Base-by-base conservation (phyloP, 495 filamentous ascomycete species). In the Neurospora sp. region DNA sequence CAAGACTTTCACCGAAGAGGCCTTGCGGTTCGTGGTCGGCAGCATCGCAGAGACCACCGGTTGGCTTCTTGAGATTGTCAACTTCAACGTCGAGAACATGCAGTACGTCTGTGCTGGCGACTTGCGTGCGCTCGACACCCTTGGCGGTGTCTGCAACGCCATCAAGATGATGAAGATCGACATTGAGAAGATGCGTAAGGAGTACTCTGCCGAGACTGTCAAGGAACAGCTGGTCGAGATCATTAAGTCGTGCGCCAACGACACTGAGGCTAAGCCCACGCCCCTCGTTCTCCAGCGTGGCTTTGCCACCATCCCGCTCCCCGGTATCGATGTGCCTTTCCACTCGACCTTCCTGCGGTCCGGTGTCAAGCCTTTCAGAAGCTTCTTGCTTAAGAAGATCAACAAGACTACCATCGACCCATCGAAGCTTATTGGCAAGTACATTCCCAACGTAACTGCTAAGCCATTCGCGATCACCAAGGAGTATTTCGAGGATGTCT, bases 401-500 rank as follows among this genome's bases (percentile, higher is more conserved):
- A 92, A 98, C 86, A 96, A 96, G 87, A 97, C 93, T 22, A 95
- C 91, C 59, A 98, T 99, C 80, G 96, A 99, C 78, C 96, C 96
- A 18, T 90, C 91, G 84, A 99, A 98, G 85, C 83, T 99, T 76
- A 84, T 99, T 75, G 96, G 96, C 72, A 99, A 99, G 85, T 99
- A 99, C 85, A 98, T 99, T 73, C 96, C 96, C 75, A 99, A 99
- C 81, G 96, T 99, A 70, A 99, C 96, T 18, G 96, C 96, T 40
- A 89, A 90, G 78, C 96, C 96, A 18, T 99, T 99, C 81, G 92
- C 96, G 80, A 87, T 99, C 68, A 94, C 93, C 22, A 97, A 96
- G 87, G 96, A 97, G 82, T 99, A 99, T 84, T 99, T 99, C 81
- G 94, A 99, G 86, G 95, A 98, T 78, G 96, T 99, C 35, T 98